Conservation (phyloP, 305 asterid species). For the Withania somnifera region DNA sequence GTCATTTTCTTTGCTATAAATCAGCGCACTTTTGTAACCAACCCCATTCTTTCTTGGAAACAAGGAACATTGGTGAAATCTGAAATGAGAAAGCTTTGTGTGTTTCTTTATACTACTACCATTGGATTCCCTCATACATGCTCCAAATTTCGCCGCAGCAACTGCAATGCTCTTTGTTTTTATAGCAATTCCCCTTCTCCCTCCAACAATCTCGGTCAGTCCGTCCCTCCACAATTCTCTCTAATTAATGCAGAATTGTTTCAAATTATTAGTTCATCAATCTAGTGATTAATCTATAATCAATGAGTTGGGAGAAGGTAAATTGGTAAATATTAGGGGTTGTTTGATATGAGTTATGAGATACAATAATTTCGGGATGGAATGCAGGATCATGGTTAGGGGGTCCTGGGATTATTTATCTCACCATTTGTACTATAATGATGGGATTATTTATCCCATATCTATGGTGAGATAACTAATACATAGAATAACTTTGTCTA, state of each 20-base stretch:
- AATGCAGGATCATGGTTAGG: too few species aligned
- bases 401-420: too few species aligned
- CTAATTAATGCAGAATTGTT: too few species aligned
- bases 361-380: too few species aligned
- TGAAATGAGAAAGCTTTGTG: slow-evolving; percentile 32
- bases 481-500: too few species aligned
- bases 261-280: too few species aligned
- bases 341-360: too few species aligned
- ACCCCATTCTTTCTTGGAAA: background rate
- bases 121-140: slow-evolving; percentile 19
- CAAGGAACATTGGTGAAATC: slow-evolving; percentile 3
- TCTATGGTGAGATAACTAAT: too few species aligned
- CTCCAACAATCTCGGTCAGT: slow-evolving; percentile 10
- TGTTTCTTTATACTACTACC: slow-evolving; percentile 22
- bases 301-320: background rate
- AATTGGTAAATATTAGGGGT: background rate
- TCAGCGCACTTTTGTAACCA: background rate
- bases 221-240: background rate
- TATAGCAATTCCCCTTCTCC: slow-evolving; percentile 34
- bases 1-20: background rate
- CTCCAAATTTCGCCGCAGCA: slow-evolving; percentile 13
- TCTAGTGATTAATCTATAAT: too few species aligned
- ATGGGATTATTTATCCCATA: too few species aligned
- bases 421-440: too few species aligned
- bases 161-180: slow-evolving; percentile 16